phyloP scores from a whole-genome alignment of 208 protist genomes.

The Crithidia sp. region DNA sequence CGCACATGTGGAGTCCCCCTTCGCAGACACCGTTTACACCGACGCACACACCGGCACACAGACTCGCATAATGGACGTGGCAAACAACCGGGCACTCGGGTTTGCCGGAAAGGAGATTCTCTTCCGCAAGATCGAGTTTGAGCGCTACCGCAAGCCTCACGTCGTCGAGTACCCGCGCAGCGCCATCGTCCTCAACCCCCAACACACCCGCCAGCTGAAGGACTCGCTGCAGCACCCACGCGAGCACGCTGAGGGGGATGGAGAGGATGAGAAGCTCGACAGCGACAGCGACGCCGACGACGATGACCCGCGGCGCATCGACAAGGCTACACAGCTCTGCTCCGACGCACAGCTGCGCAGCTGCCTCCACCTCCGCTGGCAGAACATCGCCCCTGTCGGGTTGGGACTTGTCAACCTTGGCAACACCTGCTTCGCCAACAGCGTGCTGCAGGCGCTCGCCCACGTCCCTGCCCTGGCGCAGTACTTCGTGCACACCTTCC shows the following conservation, averaged over 20 bases:
- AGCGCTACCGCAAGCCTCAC: constrained; percentile 85
- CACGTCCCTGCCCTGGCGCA: constrained; percentile 88
- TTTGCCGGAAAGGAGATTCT: constrained; percentile 59
- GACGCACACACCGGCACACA: no score
- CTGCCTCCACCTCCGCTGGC: constrained; percentile 75
- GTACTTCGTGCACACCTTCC: constrained; percentile 78
- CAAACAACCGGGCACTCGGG: constrained; percentile 56
- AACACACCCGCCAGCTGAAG: constrained; percentile 63
- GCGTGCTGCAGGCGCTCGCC: constrained; percentile 83
- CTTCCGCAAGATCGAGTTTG: constrained; percentile 83
- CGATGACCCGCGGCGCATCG: constrained; percentile 72
- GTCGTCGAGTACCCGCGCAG: constrained; percentile 84
- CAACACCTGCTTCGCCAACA: constrained; percentile 93
- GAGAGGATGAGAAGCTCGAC: constrained; percentile 1
- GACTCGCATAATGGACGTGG: constrained; percentile 43
- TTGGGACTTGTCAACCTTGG: constrained; percentile 84
- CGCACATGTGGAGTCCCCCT: no score
- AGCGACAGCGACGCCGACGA: constrained; percentile 40
- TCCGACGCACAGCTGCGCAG: constrained; percentile 50
- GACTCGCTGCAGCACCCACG: constrained; percentile 7
- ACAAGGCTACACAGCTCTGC: constrained; percentile 58
- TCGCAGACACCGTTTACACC: no score
- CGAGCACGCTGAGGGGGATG: not conserved
- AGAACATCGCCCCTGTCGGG: constrained; percentile 50
- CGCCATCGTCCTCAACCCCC: constrained; percentile 88